These are phyloP conservation scores for Xerocomus spinulosus DNA, from an alignment of 768 basidiomycete species.

Conservation along the genomic window DNA sequence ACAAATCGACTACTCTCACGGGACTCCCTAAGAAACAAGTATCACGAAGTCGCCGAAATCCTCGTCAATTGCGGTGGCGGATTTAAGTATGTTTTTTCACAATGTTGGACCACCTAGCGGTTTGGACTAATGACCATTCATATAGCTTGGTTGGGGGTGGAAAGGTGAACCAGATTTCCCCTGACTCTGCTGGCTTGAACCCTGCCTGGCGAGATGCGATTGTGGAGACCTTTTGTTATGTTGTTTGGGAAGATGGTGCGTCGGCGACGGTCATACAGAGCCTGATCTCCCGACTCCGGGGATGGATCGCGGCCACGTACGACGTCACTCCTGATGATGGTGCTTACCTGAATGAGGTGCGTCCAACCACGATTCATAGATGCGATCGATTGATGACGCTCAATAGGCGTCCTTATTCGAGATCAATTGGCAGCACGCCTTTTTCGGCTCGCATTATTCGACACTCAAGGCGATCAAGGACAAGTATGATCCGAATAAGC, in stretches of 20 bases:
- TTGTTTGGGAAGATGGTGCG: slow-evolving; percentile 22
- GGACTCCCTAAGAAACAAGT: slow-evolving; percentile 4
- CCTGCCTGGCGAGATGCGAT: slow-evolving; percentile 45
- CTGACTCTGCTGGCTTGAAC: slow-evolving; percentile 39
- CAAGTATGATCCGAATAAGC: slow-evolving; percentile 8
- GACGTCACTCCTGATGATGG: slow-evolving; percentile 33
- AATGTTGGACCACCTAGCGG: neutral
- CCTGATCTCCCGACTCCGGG: slow-evolving; percentile 9
- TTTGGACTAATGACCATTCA: neutral
- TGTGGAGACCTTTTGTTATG: slow-evolving; percentile 24
- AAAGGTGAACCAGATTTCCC: slow-evolving; percentile 34
- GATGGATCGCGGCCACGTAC: slow-evolving; percentile 24
- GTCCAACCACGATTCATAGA: neutral
- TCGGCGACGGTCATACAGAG: slow-evolving; percentile 12
- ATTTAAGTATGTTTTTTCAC: slow-evolving; percentile 8
- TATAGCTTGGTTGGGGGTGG: slow-evolving; percentile 41
- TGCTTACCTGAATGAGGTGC: slow-evolving; percentile 47
- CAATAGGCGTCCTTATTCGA: slow-evolving; percentile 41
- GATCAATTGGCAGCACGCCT: slow-evolving; percentile 35
- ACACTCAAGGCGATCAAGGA: slow-evolving; percentile 40
- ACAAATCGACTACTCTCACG: slow-evolving; percentile 11
- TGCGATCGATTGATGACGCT: neutral
- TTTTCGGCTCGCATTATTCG: slow-evolving; percentile 44
- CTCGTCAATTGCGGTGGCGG: slow-evolving; percentile 1
- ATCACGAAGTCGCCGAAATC: slow-evolving; percentile 3